phyloP scores from a whole-genome alignment of 495 filamentous ascomycete genomes.

The Hypoxylon cercidicola region DNA sequence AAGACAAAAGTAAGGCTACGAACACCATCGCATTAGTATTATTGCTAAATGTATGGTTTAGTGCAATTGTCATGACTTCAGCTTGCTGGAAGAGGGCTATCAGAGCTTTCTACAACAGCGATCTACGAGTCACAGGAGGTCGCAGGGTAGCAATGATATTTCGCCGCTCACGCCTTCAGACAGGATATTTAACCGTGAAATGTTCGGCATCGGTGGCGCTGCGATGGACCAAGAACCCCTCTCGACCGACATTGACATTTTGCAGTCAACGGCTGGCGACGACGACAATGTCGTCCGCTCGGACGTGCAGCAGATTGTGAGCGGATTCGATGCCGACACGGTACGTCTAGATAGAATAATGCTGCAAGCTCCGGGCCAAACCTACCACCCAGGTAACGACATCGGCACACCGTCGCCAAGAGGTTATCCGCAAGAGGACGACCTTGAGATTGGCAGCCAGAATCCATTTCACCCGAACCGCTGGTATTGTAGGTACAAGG shows the following conservation, averaged over 20 bases:
- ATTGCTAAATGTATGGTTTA: conserved; percentile 27
- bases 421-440: neutral
- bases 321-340: conserved; percentile 18
- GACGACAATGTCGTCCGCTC: conserved; percentile 19
- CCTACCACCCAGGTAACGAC: conserved; percentile 32
- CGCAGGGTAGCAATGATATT: conserved; percentile 10
- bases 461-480: conserved; percentile 24
- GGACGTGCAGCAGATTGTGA: conserved; percentile 27
- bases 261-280: conserved; percentile 8
- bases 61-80: conserved; percentile 47
- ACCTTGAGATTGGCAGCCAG: conserved; percentile 41
- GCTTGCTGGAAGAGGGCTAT: conserved; percentile 37
- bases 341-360: conserved; percentile 19
- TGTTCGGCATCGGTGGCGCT: conserved; percentile 40
- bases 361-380: conserved; percentile 27
- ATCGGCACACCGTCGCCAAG: conserved; percentile 17
- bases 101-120: neutral
- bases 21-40: neutral
- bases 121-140: conserved; percentile 14
- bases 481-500: conserved; percentile 43
- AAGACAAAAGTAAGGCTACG: conserved; percentile 39
- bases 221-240: conserved; percentile 23
- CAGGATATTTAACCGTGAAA: conserved; percentile 22
- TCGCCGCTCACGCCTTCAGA: conserved; percentile 9
- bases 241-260: conserved; percentile 22